Percentiles rank a stretch among this genome's conserved stretches.
These are phyloP conservation scores for Eutrema salsugineum DNA, from an alignment of 441 rosid species.

Conservation along the genomic window DNA sequence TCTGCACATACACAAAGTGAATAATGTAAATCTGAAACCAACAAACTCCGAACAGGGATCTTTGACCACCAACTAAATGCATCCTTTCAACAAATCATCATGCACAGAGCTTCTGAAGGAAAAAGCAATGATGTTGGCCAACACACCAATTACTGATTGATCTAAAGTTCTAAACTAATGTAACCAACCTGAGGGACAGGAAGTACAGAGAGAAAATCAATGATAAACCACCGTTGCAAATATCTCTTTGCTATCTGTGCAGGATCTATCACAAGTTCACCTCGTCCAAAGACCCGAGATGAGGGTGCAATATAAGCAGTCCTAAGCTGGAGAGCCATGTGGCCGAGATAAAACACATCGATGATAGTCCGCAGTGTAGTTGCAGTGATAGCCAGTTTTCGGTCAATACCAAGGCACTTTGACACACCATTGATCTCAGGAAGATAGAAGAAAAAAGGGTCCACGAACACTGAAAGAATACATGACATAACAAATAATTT, in stretches of 20 bases:
- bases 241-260: conserved; percentile 88
- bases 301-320: conserved; percentile 97
- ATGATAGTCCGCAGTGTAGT: conserved; percentile 70
- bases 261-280: conserved; percentile 95
- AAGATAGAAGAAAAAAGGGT: conserved; percentile 89
- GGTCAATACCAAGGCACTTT: conserved; percentile 77
- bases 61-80: not conserved
- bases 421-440: conserved; percentile 53
- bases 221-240: conserved; percentile 63
- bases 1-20: conserved; percentile 40
- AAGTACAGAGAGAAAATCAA: conserved; percentile 81
- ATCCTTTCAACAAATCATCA: not conserved
- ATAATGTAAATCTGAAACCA: not conserved
- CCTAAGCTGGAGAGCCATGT: conserved; percentile 89
- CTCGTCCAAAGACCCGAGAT: conserved; percentile 92
- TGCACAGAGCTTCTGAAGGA: not conserved
- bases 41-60: not conserved
- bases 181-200: conserved; percentile 86
- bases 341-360: conserved; percentile 84
- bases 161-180: not conserved
- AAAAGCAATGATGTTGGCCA: not conserved
- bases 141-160: not conserved
- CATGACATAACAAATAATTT: conserved; percentile 73
- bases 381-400: conserved; percentile 63
- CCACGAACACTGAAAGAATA: conserved; percentile 86